These are phyloP conservation scores for Geotrichum histeridarum DNA, from an alignment of 1,139 yeast genomes.

Conservation along the genomic window DNA sequence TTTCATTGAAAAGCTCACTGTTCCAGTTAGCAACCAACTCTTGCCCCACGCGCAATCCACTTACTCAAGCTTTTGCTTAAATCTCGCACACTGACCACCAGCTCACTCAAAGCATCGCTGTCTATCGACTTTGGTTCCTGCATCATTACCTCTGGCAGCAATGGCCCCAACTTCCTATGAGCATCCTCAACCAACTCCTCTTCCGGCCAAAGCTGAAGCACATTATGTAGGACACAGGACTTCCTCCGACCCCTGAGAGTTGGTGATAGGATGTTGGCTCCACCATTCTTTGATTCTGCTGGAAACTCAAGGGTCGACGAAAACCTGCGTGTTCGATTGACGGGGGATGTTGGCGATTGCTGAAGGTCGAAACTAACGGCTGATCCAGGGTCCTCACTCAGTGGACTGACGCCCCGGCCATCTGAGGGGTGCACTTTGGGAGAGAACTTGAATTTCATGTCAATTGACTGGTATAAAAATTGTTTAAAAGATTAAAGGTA, in stretches of 20 bases:
- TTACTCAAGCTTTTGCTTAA: conserved; percentile 38
- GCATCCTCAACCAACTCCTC: background rate
- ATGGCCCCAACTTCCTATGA: background rate
- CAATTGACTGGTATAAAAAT: no score
- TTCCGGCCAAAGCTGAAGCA: background rate
- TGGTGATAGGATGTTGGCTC: background rate
- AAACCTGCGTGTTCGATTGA: background rate
- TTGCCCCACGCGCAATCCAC: conserved; percentile 11
- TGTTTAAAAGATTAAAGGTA: no score
- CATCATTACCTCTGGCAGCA: background rate
- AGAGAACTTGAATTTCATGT: no score
- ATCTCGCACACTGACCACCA: conserved; percentile 42
- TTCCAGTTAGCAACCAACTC: background rate
- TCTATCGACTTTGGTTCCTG: conserved; percentile 25
- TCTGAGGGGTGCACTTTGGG: no score
- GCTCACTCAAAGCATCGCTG: conserved; percentile 39
- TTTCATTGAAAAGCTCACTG: conserved; percentile 46
- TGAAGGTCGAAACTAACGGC: no score
- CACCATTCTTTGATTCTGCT: background rate
- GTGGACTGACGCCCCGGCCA: no score
- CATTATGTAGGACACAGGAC: conserved; percentile 1
- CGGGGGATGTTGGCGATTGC: background rate
- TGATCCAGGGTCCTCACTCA: no score
- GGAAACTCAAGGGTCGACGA: conserved; percentile 12
- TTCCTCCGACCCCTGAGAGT: background rate